These are phyloP conservation scores for Yamadazyma phyllophila DNA, from an alignment of 805 yeast genomes.

Conservation along the genomic window DNA sequence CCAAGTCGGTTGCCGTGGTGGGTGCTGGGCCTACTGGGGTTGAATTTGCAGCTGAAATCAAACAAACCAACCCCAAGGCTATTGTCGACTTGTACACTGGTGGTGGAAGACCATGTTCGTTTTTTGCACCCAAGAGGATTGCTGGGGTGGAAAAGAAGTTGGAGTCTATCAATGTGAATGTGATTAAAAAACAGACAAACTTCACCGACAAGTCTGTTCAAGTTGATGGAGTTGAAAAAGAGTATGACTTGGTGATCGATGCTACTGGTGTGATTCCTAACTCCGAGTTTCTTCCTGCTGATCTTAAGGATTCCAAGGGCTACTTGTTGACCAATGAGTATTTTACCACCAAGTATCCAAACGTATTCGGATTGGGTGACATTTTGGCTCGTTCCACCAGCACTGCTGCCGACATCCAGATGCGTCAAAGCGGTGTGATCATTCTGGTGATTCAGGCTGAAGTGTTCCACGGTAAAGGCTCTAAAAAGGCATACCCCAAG, in stretches of 20 bases:
- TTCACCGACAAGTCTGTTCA: conserved; percentile 13
- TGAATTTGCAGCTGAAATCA: conserved; percentile 39
- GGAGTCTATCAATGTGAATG: conserved; percentile 18
- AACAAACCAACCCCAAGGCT: conserved; percentile 14
- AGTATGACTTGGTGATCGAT: conserved; percentile 31
- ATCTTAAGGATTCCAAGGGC: conserved; percentile 24
- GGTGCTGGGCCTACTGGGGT: conserved; percentile 43
- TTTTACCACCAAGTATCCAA: conserved; percentile 22
- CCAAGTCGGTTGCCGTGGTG: conserved; percentile 32
- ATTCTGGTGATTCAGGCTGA: conserved; percentile 13
- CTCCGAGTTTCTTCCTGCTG: conserved; percentile 26
- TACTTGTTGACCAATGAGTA: conserved; percentile 27
- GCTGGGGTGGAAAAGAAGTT: conserved; percentile 17
- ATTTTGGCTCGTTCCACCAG: conserved; percentile 22
- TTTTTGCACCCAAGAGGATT: conserved; percentile 13
- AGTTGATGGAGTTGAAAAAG: conserved; percentile 17
- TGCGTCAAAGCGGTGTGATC: conserved; percentile 20
- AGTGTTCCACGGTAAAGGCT: conserved; percentile 1
- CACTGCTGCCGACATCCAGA: conserved; percentile 26
- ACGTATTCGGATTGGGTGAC: conserved; percentile 38
- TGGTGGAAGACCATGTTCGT: conserved; percentile 16
- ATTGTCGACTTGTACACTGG: conserved; percentile 28
- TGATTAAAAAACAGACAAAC: conserved; percentile 18
- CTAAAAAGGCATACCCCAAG: neutral
- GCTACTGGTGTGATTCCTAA: conserved; percentile 29